These are phyloP conservation scores for Neurospora tetrasperma DNA, from an alignment of 495 filamentous ascomycete genomes.

Conservation along the genomic window DNA sequence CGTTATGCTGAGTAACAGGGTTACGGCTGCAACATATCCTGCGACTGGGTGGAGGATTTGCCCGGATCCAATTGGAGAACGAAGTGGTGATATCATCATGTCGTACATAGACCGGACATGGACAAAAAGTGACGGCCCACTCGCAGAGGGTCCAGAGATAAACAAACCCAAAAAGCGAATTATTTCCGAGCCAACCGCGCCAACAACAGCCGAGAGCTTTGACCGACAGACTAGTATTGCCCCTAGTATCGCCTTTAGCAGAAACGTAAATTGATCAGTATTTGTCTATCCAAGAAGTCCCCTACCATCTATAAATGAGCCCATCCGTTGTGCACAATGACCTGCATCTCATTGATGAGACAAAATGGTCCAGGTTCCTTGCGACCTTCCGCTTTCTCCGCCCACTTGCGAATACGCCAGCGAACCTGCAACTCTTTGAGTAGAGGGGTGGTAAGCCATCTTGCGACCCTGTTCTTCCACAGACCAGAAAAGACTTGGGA, in stretches of 20 bases:
- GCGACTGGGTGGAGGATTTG: background rate
- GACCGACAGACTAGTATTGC: background rate
- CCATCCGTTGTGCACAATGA: constrained; percentile 66
- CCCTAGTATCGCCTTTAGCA: background rate
- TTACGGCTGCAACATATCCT: background rate
- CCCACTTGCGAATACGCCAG: constrained; percentile 30
- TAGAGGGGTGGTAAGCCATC: constrained; percentile 19
- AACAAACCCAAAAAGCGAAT: background rate
- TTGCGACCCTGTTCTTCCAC: constrained; percentile 40
- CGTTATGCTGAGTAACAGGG: background rate
- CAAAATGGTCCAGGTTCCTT: constrained; percentile 53
- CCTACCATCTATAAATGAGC: constrained; percentile 47
- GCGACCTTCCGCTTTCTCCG: constrained; percentile 28
- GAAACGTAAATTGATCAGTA: background rate
- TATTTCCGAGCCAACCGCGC: background rate
- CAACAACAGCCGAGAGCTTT: background rate
- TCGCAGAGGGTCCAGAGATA: background rate
- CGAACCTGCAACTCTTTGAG: constrained; percentile 24
- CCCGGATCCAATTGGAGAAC: background rate
- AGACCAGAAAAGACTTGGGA: constrained; percentile 15
- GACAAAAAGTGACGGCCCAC: background rate
- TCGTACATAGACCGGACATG: background rate
- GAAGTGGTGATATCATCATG: background rate
- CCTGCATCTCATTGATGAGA: constrained; percentile 78
- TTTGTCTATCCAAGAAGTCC: background rate